Conservation (phyloP, 352 stramenopile species). For the Globisporangium cederbergense region DNA sequence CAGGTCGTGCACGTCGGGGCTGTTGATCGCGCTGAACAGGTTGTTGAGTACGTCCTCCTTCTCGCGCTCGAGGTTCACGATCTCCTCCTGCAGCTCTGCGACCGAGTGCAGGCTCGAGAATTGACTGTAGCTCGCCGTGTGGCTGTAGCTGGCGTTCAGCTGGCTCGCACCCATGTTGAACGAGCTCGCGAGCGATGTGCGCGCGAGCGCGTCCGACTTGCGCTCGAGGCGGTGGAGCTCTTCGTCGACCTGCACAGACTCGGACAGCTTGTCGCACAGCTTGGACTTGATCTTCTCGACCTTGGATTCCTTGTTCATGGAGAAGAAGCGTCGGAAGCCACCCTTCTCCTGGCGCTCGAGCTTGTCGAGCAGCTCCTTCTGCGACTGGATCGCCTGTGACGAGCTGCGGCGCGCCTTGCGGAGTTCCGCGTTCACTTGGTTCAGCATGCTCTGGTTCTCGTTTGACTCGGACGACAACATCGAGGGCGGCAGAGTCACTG, state of each 20-base stretch:
- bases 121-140: constrained; percentile 17
- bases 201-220: constrained; percentile 58
- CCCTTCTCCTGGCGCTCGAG: constrained; percentile 72
- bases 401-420: constrained; percentile 61
- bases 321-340: constrained; percentile 62
- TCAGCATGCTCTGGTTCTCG: constrained; percentile 21
- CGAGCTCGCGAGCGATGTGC: constrained; percentile 39
- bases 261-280: constrained; percentile 66
- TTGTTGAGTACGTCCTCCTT: constrained; percentile 71
- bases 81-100: constrained; percentile 53
- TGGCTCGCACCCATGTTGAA: background rate
- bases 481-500: background rate
- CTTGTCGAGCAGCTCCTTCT: constrained; percentile 81
- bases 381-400: constrained; percentile 71
- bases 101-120: constrained; percentile 22
- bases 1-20: constrained; percentile 65
- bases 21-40: constrained; percentile 50
- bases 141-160: constrained; percentile 18
- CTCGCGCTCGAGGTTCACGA: constrained; percentile 60
- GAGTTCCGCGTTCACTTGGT: constrained; percentile 46
- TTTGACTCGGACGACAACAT: background rate
- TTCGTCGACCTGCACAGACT: constrained; percentile 62
- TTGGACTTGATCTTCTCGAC: constrained; percentile 73
- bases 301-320: constrained; percentile 63
- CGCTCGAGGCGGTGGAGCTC: constrained; percentile 63